These are phyloP conservation scores for Atkinsonella hypoxylon DNA, from an alignment of 2,329 filamentous ascomycete species.

Conservation along the genomic window DNA sequence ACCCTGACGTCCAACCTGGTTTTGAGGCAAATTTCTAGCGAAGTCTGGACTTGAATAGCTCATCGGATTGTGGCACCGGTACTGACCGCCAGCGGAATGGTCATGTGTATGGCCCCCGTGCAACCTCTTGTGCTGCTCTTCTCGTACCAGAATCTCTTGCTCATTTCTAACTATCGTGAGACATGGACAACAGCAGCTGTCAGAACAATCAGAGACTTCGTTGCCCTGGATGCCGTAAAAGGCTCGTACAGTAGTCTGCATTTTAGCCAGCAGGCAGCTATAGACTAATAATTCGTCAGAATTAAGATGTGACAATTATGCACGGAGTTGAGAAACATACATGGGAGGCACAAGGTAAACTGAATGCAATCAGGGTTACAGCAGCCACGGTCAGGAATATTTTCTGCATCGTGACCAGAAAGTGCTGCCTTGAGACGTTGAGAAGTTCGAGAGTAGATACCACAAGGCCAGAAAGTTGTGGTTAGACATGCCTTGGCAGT, in stretches of 20 bases:
- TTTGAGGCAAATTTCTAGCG: slow-evolving; percentile 1
- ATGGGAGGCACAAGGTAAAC: slow-evolving; percentile 15
- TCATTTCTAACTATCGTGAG: slow-evolving; percentile 18
- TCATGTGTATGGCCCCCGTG: slow-evolving; percentile 5
- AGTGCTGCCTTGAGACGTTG: slow-evolving; percentile 14
- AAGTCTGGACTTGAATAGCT: slow-evolving; percentile 5
- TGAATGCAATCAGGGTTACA: slow-evolving; percentile 14
- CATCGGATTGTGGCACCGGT: slow-evolving; percentile 14
- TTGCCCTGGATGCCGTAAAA: slow-evolving; percentile 22
- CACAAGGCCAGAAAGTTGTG: slow-evolving; percentile 14
- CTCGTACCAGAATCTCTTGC: slow-evolving; percentile 20
- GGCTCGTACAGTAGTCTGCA: slow-evolving; percentile 19
- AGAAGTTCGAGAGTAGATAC: slow-evolving; percentile 16
- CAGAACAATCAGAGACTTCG: slow-evolving; percentile 11
- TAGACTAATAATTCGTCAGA: slow-evolving; percentile 16
- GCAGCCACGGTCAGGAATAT: slow-evolving; percentile 8
- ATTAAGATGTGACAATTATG: not conserved
- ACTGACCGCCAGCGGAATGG: slow-evolving; percentile 9
- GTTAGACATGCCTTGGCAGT: slow-evolving; percentile 5
- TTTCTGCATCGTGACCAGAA: slow-evolving; percentile 10
- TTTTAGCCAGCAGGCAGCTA: slow-evolving; percentile 14
- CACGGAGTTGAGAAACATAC: slow-evolving; percentile 9
- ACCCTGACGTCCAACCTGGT: not conserved
- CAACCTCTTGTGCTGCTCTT: slow-evolving; percentile 10
- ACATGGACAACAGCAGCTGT: slow-evolving; percentile 18